A percentile compares a stretch with the other conserved stretches of the same genome.
Evolutionary conservation across 441 rosid species (phyloP).

Genomic region (Melianthus villosus): DNA sequence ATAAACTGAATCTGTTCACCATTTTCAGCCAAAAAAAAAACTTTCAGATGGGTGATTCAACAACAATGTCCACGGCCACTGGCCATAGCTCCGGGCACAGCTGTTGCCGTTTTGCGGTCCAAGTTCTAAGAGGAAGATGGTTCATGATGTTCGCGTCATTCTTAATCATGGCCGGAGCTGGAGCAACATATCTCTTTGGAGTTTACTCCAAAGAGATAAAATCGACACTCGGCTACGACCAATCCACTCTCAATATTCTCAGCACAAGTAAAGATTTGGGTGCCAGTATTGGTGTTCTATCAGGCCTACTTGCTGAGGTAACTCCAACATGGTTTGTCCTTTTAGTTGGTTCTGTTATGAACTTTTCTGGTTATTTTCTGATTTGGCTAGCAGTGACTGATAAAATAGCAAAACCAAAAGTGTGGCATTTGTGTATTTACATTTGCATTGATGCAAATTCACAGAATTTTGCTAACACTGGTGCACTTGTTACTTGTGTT

Average conservation of each 20-base stretch:
- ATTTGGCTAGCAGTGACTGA: constrained; percentile 64
- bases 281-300: constrained; percentile 54
- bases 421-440: constrained; percentile 74
- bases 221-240: constrained; percentile 62
- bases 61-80: no score
- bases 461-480: constrained; percentile 69
- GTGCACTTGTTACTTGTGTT: constrained; percentile 68
- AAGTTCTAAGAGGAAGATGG: constrained; percentile 42
- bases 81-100: no score
- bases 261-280: constrained; percentile 78
- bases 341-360: constrained; percentile 51
- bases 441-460: constrained; percentile 72
- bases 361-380: constrained; percentile 66
- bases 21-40: no score
- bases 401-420: constrained; percentile 36
- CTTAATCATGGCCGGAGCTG: constrained; percentile 60
- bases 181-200: constrained; percentile 51
- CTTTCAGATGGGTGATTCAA: no score
- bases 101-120: constrained; percentile 25
- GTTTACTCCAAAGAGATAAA: constrained; percentile 46
- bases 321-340: constrained; percentile 78
- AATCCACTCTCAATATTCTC: constrained; percentile 53
- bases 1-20: no score
- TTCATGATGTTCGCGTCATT: constrained; percentile 54
- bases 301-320: constrained; percentile 66